phyloP scores from a whole-genome alignment of 108 stramenopile species.

The Parietichytrium sp. region DNA sequence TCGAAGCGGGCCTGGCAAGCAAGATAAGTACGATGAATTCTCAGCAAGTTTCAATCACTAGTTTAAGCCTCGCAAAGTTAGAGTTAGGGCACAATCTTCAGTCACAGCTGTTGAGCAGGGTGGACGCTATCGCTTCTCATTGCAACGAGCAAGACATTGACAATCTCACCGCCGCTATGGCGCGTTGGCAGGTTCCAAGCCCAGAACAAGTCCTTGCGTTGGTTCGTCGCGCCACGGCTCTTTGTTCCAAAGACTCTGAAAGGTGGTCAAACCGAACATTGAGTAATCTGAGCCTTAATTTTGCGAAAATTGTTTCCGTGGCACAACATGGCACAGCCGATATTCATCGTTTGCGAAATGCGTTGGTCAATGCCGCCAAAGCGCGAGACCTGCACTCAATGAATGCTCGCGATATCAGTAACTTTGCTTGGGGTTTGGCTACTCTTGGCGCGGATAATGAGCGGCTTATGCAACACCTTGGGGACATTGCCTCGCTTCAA shows the following conservation, averaged over 20 bases:
- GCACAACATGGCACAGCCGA: background rate
- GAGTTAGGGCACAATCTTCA: background rate
- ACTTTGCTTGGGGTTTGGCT: constrained; percentile 28
- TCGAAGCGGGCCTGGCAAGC: background rate
- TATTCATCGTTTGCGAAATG: background rate
- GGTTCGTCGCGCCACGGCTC: background rate
- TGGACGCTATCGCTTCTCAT: no score
- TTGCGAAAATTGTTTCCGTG: background rate
- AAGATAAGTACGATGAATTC: background rate
- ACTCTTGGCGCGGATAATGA: background rate
- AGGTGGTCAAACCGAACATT: background rate
- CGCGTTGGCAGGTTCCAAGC: no score
- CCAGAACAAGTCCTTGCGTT: no score
- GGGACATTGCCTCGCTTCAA: background rate
- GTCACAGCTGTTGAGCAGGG: no score
- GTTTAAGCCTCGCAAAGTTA: background rate
- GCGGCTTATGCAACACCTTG: background rate
- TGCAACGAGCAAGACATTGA: no score
- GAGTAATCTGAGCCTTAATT: background rate
- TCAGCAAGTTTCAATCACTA: background rate
- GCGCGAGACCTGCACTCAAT: background rate
- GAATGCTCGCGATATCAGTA: constrained; percentile 2
- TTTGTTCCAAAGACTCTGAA: background rate
- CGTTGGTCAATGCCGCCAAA: background rate
- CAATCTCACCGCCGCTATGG: no score